Conservation (phyloP, 1,284 basidiomycete genomes). For the Apiotrichum porosum region DNA sequence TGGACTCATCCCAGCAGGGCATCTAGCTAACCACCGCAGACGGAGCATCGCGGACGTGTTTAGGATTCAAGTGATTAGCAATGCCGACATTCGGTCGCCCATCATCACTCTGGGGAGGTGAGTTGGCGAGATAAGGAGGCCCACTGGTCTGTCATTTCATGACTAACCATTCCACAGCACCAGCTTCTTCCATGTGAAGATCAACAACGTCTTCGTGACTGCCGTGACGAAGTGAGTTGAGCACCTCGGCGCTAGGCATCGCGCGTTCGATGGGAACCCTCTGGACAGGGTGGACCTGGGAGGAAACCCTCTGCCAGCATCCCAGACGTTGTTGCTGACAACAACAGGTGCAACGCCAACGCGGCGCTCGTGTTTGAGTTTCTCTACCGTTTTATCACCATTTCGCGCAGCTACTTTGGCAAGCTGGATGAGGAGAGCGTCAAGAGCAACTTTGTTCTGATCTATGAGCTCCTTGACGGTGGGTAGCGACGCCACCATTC, state of each 20-base stretch:
- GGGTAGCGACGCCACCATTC: constrained; percentile 20
- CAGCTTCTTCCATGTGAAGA: constrained; percentile 85
- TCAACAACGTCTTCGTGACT: constrained; percentile 91
- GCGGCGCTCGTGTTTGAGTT: constrained; percentile 98
- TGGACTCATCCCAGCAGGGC: too few species aligned
- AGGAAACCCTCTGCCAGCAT: too few species aligned
- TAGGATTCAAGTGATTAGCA: constrained; percentile 95
- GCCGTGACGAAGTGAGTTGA: constrained; percentile 81
- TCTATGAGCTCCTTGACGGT: constrained; percentile 95
- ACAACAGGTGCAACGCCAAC: constrained; percentile 80
- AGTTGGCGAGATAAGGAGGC: too few species aligned
- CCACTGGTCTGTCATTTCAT: too few species aligned
- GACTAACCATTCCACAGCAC: too few species aligned
- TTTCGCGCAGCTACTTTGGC: constrained; percentile 91
- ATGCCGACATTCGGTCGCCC: constrained; percentile 90
- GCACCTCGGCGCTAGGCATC: too few species aligned
- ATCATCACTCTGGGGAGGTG: constrained; percentile 84
- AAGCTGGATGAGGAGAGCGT: constrained; percentile 96
- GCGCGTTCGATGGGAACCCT: too few species aligned
- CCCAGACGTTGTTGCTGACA: too few species aligned
- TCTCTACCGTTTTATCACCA: constrained; percentile 90
- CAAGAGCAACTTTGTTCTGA: constrained; percentile 97
- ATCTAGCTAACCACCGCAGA: constrained; percentile 50
- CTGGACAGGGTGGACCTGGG: too few species aligned
- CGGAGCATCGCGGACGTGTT: constrained; percentile 97